Evolutionary conservation across 2,329 filamentous ascomycete genomes (phyloP).

Genomic region (Aspergillus fijiensis): DNA sequence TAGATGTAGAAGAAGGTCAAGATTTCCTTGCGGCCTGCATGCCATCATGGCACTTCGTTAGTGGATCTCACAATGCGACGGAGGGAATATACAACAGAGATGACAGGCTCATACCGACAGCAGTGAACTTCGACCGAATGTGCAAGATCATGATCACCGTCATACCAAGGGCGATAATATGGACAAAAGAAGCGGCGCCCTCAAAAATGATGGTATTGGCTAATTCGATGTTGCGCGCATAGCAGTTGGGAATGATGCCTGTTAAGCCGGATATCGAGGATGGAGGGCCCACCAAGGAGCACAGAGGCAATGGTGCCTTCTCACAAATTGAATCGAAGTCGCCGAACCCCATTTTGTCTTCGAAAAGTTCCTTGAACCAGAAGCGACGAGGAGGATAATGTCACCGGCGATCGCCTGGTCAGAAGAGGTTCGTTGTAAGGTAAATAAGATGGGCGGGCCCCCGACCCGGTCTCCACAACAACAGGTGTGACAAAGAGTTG

Average conservation of each 20-base stretch:
- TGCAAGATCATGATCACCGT: slow-evolving; percentile 97
- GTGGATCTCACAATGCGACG: background rate
- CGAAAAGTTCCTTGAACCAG: background rate
- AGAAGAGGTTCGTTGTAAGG: slow-evolving; percentile 13
- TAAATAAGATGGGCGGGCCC: slow-evolving; percentile 20
- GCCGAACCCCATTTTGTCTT: slow-evolving; percentile 68
- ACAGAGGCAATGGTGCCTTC: slow-evolving; percentile 81
- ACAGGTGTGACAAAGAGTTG: slow-evolving; percentile 17
- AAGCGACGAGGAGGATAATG: slow-evolving; percentile 2
- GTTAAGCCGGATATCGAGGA: slow-evolving; percentile 64
- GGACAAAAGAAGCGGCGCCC: slow-evolving; percentile 84
- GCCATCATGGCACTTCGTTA: slow-evolving; percentile 2
- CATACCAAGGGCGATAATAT: slow-evolving; percentile 88
- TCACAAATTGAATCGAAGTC: slow-evolving; percentile 86
- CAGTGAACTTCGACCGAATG: slow-evolving; percentile 95
- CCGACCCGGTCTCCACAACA: slow-evolving; percentile 34
- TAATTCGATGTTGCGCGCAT: slow-evolving; percentile 89
- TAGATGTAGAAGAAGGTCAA: slow-evolving; percentile 97
- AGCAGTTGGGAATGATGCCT: slow-evolving; percentile 87
- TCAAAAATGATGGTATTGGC: slow-evolving; percentile 99
- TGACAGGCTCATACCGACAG: slow-evolving; percentile 68
- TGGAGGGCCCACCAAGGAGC: slow-evolving; percentile 73
- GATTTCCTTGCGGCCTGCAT: slow-evolving; percentile 64
- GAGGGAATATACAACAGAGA: background rate
- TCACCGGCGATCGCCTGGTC: slow-evolving; percentile 22